Percentiles rank a stretch among this genome's conserved stretches.
Conservation (phyloP, 73 alveolate species). For the Paramecium sonneborni region DNA sequence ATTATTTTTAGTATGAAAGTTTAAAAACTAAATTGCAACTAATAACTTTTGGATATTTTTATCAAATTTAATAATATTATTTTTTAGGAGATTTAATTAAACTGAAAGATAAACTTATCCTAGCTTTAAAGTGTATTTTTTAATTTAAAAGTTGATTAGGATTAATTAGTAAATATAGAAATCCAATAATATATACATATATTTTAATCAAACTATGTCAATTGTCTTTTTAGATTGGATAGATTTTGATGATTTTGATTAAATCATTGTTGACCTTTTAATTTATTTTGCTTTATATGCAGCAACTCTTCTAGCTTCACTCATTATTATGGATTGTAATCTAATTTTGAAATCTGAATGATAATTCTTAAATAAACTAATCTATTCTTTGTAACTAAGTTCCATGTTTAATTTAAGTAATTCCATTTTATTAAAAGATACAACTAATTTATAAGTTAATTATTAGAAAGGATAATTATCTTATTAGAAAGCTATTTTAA, state of each 20-base stretch:
- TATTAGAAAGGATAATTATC: background rate
- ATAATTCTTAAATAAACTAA: background rate
- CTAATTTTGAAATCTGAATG: background rate
- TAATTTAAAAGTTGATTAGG: no score
- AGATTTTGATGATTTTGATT: conserved; percentile 1
- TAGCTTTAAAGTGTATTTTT: no score
- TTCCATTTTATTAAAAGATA: background rate
- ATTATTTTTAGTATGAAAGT: no score
- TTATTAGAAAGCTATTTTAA: background rate
- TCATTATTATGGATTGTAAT: background rate
- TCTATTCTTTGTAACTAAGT: background rate
- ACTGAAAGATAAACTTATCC: no score
- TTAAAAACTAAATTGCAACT: no score
- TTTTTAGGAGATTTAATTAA: no score
- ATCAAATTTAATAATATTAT: no score
- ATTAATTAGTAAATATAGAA: no score
- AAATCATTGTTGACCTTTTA: background rate
- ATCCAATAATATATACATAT: background rate
- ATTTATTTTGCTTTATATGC: background rate
- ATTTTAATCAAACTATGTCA: background rate
- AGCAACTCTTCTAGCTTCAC: conserved; percentile 26
- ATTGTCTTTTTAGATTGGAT: background rate
- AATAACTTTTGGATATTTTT: no score
- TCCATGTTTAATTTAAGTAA: background rate
- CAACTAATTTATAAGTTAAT: background rate